A percentile compares a stretch with the other conserved stretches of the same genome.
Conservation (phyloP, 805 yeast species). For the Ogataea populi-albae region DNA sequence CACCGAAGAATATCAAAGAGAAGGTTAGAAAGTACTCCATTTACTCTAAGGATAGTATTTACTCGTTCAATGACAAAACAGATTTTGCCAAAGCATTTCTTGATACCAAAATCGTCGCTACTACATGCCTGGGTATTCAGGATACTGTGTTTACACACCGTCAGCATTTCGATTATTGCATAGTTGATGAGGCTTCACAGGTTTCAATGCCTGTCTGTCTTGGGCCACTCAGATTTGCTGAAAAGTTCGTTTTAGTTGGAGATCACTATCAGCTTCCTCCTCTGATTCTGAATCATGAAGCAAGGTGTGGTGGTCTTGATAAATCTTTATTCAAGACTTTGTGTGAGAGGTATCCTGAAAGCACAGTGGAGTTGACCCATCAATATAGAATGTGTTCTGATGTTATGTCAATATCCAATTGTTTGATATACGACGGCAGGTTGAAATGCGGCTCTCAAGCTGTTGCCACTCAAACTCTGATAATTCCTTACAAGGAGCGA, state of each 20-base stretch:
- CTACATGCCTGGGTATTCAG: conserved; percentile 77
- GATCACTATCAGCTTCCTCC: conserved; percentile 96
- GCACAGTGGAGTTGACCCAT: conserved; percentile 71
- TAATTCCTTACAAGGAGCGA: conserved; percentile 42
- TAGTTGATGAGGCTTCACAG: conserved; percentile 96
- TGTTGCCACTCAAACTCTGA: conserved; percentile 59
- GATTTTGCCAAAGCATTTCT: conserved; percentile 48
- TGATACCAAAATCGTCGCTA: conserved; percentile 73
- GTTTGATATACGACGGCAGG: conserved; percentile 69
- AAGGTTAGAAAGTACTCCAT: conserved; percentile 55
- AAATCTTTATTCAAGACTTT: conserved; percentile 73
- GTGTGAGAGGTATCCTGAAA: conserved; percentile 67
- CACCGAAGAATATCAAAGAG: conserved; percentile 56
- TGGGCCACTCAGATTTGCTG: conserved; percentile 79
- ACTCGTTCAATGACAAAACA: conserved; percentile 33
- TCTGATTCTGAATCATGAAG: conserved; percentile 65
- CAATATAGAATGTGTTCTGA: conserved; percentile 95
- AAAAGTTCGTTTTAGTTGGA: conserved; percentile 88
- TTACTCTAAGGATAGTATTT: conserved; percentile 31
- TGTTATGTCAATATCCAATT: conserved; percentile 79
- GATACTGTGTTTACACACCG: conserved; percentile 57
- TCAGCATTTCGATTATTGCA: conserved; percentile 80
- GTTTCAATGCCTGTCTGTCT: conserved; percentile 86
- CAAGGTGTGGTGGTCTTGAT: conserved; percentile 63
- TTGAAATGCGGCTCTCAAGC: conserved; percentile 68